A percentile compares a stretch with the other conserved stretches of the same genome.
phyloP scores from a whole-genome alignment of 306 rosid genomes.

The Vigna radiata region DNA sequence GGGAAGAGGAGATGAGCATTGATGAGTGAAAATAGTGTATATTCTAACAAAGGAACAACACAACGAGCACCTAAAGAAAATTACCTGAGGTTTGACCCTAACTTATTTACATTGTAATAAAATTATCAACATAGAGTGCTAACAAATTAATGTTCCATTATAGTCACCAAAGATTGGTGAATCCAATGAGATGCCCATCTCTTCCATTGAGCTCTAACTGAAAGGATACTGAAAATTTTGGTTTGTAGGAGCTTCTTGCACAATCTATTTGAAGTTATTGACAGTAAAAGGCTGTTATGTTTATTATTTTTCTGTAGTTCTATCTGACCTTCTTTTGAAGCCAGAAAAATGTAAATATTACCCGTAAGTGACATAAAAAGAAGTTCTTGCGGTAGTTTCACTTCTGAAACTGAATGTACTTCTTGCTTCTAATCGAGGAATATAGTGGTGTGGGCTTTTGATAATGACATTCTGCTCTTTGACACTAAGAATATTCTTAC shows the following conservation, averaged over 20 bases:
- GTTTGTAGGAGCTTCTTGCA: slow-evolving; percentile 25
- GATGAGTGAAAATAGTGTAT: slow-evolving; percentile 4
- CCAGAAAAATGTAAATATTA: slow-evolving; percentile 15
- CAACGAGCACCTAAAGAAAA: background rate
- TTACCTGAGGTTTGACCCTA: slow-evolving; percentile 2
- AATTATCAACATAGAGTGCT: background rate
- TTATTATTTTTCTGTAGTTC: slow-evolving; percentile 27
- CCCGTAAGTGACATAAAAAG: background rate
- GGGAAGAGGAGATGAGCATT: background rate
- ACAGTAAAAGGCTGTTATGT: slow-evolving; percentile 3
- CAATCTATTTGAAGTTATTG: background rate
- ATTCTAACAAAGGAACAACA: slow-evolving; percentile 13
- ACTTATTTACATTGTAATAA: background rate
- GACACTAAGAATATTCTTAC: background rate
- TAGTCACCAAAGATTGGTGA: slow-evolving; percentile 6
- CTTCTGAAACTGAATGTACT: slow-evolving; percentile 14
- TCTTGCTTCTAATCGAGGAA: slow-evolving; percentile 19
- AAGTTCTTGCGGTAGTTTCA: background rate
- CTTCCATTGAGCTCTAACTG: slow-evolving; percentile 23
- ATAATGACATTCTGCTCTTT: background rate
- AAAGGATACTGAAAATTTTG: slow-evolving; percentile 26
- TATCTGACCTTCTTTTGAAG: slow-evolving; percentile 9
- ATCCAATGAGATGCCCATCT: background rate
- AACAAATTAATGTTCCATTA: slow-evolving; percentile 16
- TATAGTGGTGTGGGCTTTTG: background rate